A percentile compares a stretch with the other conserved stretches of the same genome.
These are phyloP conservation scores for Suillus subaureus DNA, from an alignment of 768 basidiomycete genomes.

Conservation along the genomic window DNA sequence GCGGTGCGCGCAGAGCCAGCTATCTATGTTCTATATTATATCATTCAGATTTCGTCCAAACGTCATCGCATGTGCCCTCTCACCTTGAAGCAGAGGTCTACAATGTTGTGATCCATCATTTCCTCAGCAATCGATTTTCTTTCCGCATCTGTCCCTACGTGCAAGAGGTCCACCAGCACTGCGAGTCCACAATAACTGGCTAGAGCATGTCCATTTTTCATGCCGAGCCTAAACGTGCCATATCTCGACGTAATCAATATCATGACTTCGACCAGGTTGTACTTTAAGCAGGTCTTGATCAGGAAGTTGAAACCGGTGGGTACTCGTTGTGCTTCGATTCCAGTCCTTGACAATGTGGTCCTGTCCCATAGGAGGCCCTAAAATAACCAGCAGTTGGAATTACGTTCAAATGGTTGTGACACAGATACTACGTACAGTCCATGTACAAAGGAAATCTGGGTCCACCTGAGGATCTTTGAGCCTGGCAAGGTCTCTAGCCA, in stretches of 20 bases:
- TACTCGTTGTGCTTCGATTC: not conserved
- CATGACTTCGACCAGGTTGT: conserved; percentile 5
- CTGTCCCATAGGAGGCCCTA: conserved; percentile 4
- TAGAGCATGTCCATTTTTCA: conserved; percentile 14
- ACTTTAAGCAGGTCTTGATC: conserved; percentile 3
- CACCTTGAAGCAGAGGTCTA: conserved; percentile 28
- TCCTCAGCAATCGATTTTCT: conserved; percentile 13
- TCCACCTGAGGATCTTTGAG: conserved; percentile 3
- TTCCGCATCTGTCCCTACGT: conserved; percentile 3
- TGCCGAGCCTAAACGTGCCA: conserved; percentile 2
- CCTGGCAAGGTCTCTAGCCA: conserved; percentile 5
- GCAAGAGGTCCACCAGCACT: conserved; percentile 6
- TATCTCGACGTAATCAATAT: conserved; percentile 7
- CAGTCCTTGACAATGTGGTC: not conserved
- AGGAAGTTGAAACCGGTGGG: not conserved
- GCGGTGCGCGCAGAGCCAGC: conserved; percentile 25
- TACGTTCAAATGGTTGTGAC: not conserved
- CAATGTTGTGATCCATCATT: conserved; percentile 20
- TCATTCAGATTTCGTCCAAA: not conserved
- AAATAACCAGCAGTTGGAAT: not conserved
- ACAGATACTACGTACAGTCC: not conserved
- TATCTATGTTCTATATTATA: conserved; percentile 20
- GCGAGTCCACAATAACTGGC: conserved; percentile 15
- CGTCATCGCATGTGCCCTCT: not conserved
- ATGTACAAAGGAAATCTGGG: conserved; percentile 6